These are phyloP conservation scores for Claviceps citrina DNA, from an alignment of 2,329 filamentous ascomycete genomes.

Conservation along the genomic window DNA sequence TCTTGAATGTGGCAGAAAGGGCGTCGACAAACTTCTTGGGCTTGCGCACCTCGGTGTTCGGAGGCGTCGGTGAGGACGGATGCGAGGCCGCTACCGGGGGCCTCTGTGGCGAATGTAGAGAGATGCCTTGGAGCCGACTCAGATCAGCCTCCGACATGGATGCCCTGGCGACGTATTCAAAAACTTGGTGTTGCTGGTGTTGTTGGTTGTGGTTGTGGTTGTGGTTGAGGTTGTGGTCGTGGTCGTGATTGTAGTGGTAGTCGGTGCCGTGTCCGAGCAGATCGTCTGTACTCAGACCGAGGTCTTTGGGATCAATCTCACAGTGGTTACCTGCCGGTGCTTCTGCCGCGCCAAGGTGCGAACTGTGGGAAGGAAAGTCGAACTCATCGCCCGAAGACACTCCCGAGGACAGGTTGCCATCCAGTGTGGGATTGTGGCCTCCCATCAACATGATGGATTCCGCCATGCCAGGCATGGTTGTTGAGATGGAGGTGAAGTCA, in stretches of 20 bases:
- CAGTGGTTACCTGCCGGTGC: slow-evolving; percentile 14
- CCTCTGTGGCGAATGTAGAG: slow-evolving; percentile 24
- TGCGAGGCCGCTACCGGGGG: slow-evolving; percentile 13
- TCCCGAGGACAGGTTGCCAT: slow-evolving; percentile 20
- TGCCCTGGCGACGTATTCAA: slow-evolving; percentile 15
- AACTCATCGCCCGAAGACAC: slow-evolving; percentile 22
- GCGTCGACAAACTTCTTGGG: slow-evolving; percentile 27
- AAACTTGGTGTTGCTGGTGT: slow-evolving; percentile 6
- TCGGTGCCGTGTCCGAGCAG: background rate
- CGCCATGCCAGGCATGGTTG: slow-evolving; percentile 12
- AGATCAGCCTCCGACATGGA: slow-evolving; percentile 34
- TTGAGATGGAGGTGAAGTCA: slow-evolving; percentile 9
- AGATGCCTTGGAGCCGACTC: slow-evolving; percentile 31
- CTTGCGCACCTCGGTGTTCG: slow-evolving; percentile 16
- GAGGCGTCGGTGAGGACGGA: slow-evolving; percentile 19
- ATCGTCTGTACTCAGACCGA: slow-evolving; percentile 11
- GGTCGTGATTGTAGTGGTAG: background rate
- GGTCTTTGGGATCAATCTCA: slow-evolving; percentile 17
- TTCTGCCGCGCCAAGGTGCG: slow-evolving; percentile 13
- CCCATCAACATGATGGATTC: slow-evolving; percentile 16
- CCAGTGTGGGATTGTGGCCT: slow-evolving; percentile 6
- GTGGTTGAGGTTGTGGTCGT: background rate
- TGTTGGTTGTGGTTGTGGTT: too few species aligned
- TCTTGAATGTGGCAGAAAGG: slow-evolving; percentile 25
- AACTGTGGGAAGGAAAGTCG: slow-evolving; percentile 22